These are phyloP conservation scores for Coemansia sp. DNA, from an alignment of 192 early-diverging fungal species.

Conservation along the genomic window DNA sequence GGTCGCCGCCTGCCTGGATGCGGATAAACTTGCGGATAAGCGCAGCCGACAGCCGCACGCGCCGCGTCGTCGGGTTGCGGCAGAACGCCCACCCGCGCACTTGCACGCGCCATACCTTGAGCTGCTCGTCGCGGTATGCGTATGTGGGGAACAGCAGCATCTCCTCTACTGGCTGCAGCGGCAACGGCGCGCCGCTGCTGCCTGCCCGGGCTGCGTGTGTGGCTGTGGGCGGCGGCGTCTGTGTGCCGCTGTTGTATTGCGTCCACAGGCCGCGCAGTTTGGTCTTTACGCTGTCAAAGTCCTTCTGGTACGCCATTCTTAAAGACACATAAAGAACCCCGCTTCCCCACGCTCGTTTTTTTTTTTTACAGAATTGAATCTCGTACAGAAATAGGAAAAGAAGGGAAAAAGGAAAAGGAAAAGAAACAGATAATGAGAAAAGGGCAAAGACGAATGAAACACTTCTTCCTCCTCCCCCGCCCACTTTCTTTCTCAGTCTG, in stretches of 20 bases:
- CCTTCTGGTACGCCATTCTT: conserved; percentile 14
- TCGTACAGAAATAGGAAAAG: no score
- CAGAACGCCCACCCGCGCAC: conserved; percentile 51
- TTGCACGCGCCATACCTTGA: conserved; percentile 53
- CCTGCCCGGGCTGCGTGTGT: background rate
- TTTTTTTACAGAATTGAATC: no score
- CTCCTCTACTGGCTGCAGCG: conserved; percentile 25
- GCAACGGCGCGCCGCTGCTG: background rate
- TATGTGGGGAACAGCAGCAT: conserved; percentile 50
- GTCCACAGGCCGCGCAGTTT: conserved; percentile 43
- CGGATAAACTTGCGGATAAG: conserved; percentile 48
- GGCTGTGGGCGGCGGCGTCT: background rate
- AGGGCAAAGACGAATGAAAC: no score
- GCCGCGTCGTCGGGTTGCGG: conserved; percentile 32
- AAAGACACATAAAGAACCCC: no score
- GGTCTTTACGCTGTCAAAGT: conserved; percentile 39
- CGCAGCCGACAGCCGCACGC: conserved; percentile 35
- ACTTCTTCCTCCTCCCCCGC: no score
- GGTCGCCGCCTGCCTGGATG: conserved; percentile 26
- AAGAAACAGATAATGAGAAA: no score
- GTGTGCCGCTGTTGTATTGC: conserved; percentile 17
- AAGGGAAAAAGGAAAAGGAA: no score
- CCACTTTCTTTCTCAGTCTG: no score
- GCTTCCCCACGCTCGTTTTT: no score
- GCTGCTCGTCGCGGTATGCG: conserved; percentile 51